Evolutionary conservation across 2,329 filamentous ascomycete species (phyloP).

Genomic region (Blumeria hordei): DNA sequence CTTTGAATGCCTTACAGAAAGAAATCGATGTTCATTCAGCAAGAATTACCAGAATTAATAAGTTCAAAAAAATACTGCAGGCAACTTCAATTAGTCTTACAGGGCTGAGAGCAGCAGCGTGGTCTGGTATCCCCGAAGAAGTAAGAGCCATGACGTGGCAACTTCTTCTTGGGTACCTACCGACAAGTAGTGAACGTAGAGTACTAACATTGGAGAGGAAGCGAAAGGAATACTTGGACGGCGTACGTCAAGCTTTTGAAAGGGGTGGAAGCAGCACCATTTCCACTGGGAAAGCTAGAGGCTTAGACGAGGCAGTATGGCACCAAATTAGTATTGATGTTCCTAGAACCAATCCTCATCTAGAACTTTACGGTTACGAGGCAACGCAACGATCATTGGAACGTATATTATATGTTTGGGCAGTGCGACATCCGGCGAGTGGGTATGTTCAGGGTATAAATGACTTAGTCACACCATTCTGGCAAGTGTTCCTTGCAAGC

Average conservation of each 20-base stretch:
- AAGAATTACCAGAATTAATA: constrained; percentile 83
- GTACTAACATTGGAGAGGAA: constrained; percentile 81
- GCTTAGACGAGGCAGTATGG: constrained; percentile 92
- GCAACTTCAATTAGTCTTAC: constrained; percentile 68
- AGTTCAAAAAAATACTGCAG: constrained; percentile 91
- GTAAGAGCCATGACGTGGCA: constrained; percentile 99
- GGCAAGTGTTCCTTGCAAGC: constrained; percentile 84
- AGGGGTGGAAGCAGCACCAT: constrained; percentile 27
- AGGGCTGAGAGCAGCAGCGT: constrained; percentile 65
- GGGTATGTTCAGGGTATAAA: constrained; percentile 98
- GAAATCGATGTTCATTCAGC: constrained; percentile 70
- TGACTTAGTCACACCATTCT: constrained; percentile 90
- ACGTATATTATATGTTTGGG: constrained; percentile 91
- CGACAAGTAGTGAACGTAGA: constrained; percentile 83
- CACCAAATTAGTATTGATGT: constrained; percentile 99
- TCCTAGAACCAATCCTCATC: constrained; percentile 83
- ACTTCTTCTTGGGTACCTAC: constrained; percentile 77
- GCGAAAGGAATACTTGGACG: constrained; percentile 87
- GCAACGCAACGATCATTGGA: constrained; percentile 87
- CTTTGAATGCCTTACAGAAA: constrained; percentile 51
- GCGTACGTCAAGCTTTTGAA: constrained; percentile 52
- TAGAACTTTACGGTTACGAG: constrained; percentile 86
- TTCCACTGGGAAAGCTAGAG: constrained; percentile 27
- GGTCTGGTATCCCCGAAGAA: constrained; percentile 86
- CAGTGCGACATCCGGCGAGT: constrained; percentile 86